Base-by-base conservation (phyloP, 192 early-diverging fungal genomes). In the Gamsiella multidivaricata region DNA sequence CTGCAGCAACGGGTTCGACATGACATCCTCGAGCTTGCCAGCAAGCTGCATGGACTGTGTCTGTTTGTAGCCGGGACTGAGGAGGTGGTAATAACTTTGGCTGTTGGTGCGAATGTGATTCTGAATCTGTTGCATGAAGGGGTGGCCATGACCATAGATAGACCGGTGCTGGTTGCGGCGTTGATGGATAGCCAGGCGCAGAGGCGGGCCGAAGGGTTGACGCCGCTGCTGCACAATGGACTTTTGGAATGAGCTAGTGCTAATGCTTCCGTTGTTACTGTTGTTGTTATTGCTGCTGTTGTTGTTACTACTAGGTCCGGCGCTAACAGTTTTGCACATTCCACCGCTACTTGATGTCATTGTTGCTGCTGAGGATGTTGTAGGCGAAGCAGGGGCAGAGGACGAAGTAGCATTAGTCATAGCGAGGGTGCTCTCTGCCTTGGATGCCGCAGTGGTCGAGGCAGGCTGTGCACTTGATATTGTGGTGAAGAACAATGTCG, bases 31-130 rank as follows among this genome's bases (percentile, higher is more conserved):
- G 28, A 69, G 54, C 47, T 57, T 68, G 53, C 54, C 56, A 29
- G 70, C 74, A 47, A 78, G 53, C 11, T 78, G 74, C 12, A 69
- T 64, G 10, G 65, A 69, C 25, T 51, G 74, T 3, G 53, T 63
- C 54, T 66, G 63, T 25, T 63, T 69, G 43, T 69, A 59, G 9
- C 54, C 22, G 20, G 39, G 59, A 46, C 46, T 72, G 11, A 70
- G 28, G 28, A 45, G 59, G 36, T 61, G 41, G 49, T 42, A 47
- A 18, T 47, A 15, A n/a, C 20, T 28, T 25, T 65, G 69, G 8
- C 54, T 65, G 25, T 28, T 52, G 34, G 17, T 65, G n/a, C 50
- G 62, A 5, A 51, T 46, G 28, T 65, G 63, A 23, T 33, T 46
- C 33, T 65, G 57, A 39, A 59, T 66, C 46, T 66, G 62, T 28